phyloP scores from a whole-genome alignment of 2,329 filamentous ascomycete genomes.

The Chaetomiaceae sp. region DNA sequence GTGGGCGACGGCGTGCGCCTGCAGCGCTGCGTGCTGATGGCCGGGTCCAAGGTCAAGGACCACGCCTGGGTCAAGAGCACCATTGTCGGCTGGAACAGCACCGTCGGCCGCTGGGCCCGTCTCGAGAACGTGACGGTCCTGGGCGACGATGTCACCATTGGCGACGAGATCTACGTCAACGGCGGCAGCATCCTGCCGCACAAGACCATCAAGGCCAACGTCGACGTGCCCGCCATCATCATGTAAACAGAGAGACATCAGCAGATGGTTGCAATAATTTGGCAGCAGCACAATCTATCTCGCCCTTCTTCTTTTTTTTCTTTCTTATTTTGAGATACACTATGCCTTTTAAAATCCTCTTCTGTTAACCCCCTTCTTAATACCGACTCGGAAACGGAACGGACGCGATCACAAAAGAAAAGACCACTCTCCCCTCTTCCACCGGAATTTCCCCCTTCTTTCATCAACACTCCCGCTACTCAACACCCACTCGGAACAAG shows the following conservation, averaged over 20 bases:
- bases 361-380: slow-evolving; percentile 3
- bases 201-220: slow-evolving; percentile 98
- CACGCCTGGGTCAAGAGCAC: slow-evolving; percentile 99
- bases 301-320: background rate
- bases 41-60: slow-evolving; percentile 92
- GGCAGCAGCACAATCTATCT: background rate
- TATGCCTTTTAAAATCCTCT: slow-evolving; percentile 9
- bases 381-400: slow-evolving; percentile 8
- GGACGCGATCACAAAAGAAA: background rate
- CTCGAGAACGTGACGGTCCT: slow-evolving; percentile 98
- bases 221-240: slow-evolving; percentile 72
- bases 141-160: slow-evolving; percentile 95
- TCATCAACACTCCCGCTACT: background rate
- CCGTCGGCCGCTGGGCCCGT: slow-evolving; percentile 90
- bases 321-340: slow-evolving; percentile 4
- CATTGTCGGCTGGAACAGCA: slow-evolving; percentile 98
- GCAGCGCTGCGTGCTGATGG: slow-evolving; percentile 85
- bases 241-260: slow-evolving; percentile 48
- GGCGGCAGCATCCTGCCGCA: slow-evolving; percentile 91
- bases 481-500: background rate
- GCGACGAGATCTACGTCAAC: slow-evolving; percentile 98
- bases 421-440: slow-evolving; percentile 1
- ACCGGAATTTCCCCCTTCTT: background rate
- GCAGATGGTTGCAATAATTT: background rate
- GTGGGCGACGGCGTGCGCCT: slow-evolving; percentile 91